These are phyloP conservation scores for Fusarium poae DNA, from an alignment of 2,329 filamentous ascomycete species.

Conservation along the genomic window DNA sequence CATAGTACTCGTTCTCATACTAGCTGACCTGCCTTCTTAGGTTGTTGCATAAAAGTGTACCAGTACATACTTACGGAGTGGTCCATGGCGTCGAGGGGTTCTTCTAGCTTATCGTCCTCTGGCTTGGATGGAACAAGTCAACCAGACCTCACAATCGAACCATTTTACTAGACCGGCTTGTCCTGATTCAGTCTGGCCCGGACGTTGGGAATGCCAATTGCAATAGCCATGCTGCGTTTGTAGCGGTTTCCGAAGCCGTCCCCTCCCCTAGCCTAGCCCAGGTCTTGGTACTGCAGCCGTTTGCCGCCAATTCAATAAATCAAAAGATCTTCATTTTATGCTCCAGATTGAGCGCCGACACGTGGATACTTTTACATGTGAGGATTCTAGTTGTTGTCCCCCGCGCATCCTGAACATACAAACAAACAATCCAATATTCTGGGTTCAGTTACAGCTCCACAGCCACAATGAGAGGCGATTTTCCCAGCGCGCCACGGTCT, in stretches of 20 bases:
- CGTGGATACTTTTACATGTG: conserved; percentile 39
- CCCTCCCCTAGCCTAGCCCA: conserved; percentile 12
- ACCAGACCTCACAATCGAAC: conserved; percentile 45
- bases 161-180: conserved; percentile 41
- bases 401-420: conserved; percentile 1
- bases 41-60: conserved; percentile 3
- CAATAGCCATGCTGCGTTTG: conserved; percentile 39
- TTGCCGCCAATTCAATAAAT: conserved; percentile 22
- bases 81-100: conserved; percentile 11
- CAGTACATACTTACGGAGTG: conserved; percentile 14
- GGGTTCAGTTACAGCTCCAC: conserved; percentile 20
- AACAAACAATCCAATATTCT: conserved; percentile 11
- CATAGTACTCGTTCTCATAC: conserved; percentile 2
- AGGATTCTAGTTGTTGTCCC: conserved; percentile 17
- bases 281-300: conserved; percentile 19
- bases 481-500: conserved; percentile 31
- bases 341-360: conserved; percentile 37
- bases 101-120: conserved; percentile 19
- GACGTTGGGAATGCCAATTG: conserved; percentile 40
- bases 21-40: background rate
- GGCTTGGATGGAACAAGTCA: conserved; percentile 24
- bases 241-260: conserved; percentile 41
- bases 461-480: conserved; percentile 39
- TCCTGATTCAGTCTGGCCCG: conserved; percentile 40
- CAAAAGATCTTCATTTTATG: conserved; percentile 35